These are phyloP conservation scores for Amanita rimosa DNA, from an alignment of 768 basidiomycete species.

Conservation along the genomic window DNA sequence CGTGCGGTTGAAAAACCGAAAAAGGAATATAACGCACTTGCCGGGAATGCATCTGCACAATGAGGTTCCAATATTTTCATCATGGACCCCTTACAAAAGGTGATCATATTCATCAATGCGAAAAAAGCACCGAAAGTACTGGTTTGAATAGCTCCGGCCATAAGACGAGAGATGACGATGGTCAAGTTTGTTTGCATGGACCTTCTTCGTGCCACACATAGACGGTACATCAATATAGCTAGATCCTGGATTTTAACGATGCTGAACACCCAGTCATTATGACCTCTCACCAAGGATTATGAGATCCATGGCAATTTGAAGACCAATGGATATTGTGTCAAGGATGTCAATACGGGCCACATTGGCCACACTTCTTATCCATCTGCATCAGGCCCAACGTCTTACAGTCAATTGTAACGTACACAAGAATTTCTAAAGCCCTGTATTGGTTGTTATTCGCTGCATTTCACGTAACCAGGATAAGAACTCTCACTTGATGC, in stretches of 20 bases:
- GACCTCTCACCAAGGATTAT: no score
- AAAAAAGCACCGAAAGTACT: constrained; percentile 6
- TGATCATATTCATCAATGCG: constrained; percentile 4
- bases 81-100: constrained; percentile 5
- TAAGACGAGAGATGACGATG: constrained; percentile 7
- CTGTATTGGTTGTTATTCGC: no score
- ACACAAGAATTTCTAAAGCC: no score
- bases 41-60: not conserved
- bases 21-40: constrained; percentile 4
- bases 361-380: no score
- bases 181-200: not conserved
- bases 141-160: constrained; percentile 7
- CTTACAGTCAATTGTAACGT: no score
- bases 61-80: not conserved
- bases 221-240: not conserved
- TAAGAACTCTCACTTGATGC: not conserved
- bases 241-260: not conserved
- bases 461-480: not conserved
- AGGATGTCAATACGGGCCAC: no score
- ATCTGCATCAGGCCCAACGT: no score
- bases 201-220: constrained; percentile 3
- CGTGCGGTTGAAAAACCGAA: constrained; percentile 7
- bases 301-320: no score
- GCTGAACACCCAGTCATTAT: no score
- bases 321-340: no score